Evolutionary conservation across 495 filamentous ascomycete genomes (phyloP), one percentile per base, ranked within the genome.

Genomic region (Letharia lupina): DNA sequence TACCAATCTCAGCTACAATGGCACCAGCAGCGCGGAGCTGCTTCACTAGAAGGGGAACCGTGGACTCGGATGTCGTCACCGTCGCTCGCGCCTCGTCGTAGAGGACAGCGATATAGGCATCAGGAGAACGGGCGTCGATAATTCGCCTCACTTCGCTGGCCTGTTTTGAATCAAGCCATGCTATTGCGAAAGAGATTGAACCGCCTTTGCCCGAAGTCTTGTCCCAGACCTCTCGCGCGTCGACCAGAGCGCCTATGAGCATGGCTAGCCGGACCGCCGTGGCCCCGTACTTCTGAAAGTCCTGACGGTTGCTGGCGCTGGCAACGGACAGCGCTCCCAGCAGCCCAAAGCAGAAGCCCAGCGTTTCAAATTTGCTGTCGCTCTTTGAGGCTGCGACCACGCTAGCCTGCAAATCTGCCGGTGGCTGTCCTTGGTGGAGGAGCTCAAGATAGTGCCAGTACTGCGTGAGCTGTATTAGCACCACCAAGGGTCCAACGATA

Each of bases 341-440:
- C n/a, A 81, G 63, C 1, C 79, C 80, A 33, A 75, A 76, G 62
- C 79, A 83, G 50, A 81, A 76, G 15, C 80, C 80, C 2, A 80
- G 67, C 2, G 77, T 79, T 52, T 77, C 74, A 68, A 62, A n/a
- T 63, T 69, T 65, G 33, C 61, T 66, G n/a, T 65, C 44, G 35
- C 59, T 61, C 15, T 42, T 61, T 61, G 59, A 61, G 59, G 59
- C 59, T 62, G 45, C 37, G n/a, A 66, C 62, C 48, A 69, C 37
- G n/a, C 42, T 58, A 18, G 63, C 47, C 16, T 65, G 48, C 20
- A 60, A 31, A 62, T 66, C 50, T 28, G 44, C 37, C 47, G 64
- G 57, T 18, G 61, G 60, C 18, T 23, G 33, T 39, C 15, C 50
- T 10, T 63, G 62, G 15, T 48, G 13, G 18, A 42, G 44, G 58